Conservation (phyloP, 2,329 filamentous ascomycete species). For the Pestalotiopsis sp. region DNA sequence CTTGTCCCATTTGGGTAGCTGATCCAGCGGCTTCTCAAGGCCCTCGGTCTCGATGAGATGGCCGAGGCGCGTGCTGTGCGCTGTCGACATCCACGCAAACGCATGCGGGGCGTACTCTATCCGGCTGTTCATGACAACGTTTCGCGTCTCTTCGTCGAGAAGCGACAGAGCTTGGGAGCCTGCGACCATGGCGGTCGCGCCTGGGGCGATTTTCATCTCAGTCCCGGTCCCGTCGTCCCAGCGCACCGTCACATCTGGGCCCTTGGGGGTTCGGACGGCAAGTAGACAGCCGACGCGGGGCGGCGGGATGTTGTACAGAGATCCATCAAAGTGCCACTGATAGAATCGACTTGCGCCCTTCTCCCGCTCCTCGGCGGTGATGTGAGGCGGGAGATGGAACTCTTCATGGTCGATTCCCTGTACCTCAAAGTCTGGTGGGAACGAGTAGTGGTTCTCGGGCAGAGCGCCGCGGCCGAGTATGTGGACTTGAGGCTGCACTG, state of each 20-base stretch:
- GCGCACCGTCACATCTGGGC: constrained; percentile 66
- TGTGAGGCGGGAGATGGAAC: constrained; percentile 41
- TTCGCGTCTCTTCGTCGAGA: constrained; percentile 66
- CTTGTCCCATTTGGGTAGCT: constrained; percentile 68
- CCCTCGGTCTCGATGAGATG: constrained; percentile 71
- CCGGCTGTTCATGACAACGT: constrained; percentile 66
- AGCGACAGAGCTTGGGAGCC: constrained; percentile 72
- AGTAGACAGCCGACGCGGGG: constrained; percentile 74
- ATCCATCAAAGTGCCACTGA: constrained; percentile 81
- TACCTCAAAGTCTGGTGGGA: constrained; percentile 39
- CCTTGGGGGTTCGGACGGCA: constrained; percentile 72
- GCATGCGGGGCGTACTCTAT: constrained; percentile 80
- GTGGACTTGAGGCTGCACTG: constrained; percentile 79
- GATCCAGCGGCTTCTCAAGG: constrained; percentile 59
- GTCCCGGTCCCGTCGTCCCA: constrained; percentile 76
- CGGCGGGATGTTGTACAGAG: constrained; percentile 75
- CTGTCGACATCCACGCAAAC: constrained; percentile 79
- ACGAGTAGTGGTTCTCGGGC: constrained; percentile 55
- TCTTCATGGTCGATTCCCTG: constrained; percentile 39
- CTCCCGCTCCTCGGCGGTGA: constrained; percentile 34
- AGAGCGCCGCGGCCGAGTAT: constrained; percentile 79
- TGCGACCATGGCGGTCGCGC: constrained; percentile 76
- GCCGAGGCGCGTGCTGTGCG: constrained; percentile 68
- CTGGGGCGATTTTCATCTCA: constrained; percentile 68
- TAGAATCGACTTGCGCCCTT: constrained; percentile 60